phyloP scores from a whole-genome alignment of 2,329 filamentous ascomycete genomes.

The Nothophoma quercina region DNA sequence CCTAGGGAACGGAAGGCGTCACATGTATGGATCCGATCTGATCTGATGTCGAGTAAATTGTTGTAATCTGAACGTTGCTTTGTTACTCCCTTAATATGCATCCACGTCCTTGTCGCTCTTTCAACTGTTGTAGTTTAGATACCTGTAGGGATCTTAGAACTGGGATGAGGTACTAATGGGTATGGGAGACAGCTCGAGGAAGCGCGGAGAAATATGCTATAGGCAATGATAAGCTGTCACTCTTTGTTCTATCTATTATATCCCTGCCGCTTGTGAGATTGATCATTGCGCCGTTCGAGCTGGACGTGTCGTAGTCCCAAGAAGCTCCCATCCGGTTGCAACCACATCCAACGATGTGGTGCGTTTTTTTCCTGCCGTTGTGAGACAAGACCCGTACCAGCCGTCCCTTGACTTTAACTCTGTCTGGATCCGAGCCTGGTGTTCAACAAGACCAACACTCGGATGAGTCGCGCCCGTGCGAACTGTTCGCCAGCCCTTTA shows the following conservation, averaged over 20 bases:
- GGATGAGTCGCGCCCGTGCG: too few species aligned
- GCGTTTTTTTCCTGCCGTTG: too few species aligned
- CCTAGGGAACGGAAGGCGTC: constrained; percentile 21
- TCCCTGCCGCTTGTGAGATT: too few species aligned
- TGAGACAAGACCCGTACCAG: too few species aligned
- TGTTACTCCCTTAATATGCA: constrained; percentile 25
- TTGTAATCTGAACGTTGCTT: constrained; percentile 33
- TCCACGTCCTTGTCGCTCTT: constrained; percentile 22
- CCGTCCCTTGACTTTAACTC: too few species aligned
- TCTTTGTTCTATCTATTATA: not conserved
- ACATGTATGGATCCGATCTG: constrained; percentile 18
- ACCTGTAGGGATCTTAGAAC: constrained; percentile 27
- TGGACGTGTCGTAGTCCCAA: too few species aligned
- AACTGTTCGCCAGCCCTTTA: too few species aligned
- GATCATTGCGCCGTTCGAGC: too few species aligned
- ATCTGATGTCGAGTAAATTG: constrained; percentile 28
- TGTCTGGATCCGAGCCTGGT: too few species aligned
- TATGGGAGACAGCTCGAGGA: not conserved
- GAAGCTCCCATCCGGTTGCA: too few species aligned
- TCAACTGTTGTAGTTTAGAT: constrained; percentile 36
- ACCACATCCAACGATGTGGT: too few species aligned
- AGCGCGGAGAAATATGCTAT: not conserved
- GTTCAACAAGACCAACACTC: too few species aligned
- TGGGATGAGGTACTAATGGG: constrained; percentile 15
- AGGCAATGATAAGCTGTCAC: constrained; percentile 9